Evolutionary conservation across 1,284 basidiomycete genomes (phyloP).

Genomic region (Erythrobasidium hasegawianum): DNA sequence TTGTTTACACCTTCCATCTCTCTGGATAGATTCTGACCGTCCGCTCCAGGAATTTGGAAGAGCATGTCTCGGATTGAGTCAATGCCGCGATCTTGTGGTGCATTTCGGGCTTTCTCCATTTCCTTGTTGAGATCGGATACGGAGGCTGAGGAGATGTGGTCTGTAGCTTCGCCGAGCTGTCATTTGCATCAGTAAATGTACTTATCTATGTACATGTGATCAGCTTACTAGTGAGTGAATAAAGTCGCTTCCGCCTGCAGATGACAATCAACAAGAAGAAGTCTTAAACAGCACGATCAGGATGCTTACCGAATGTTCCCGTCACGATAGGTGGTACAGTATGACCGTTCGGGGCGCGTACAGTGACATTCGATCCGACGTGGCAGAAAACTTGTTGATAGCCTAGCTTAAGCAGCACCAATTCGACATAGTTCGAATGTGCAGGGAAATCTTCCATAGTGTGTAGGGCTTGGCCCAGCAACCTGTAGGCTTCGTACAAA

Average conservation of each 20-base stretch:
- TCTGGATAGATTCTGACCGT: constrained; percentile 55
- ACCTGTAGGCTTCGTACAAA: constrained; percentile 70
- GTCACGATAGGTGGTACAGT: constrained; percentile 57
- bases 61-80: constrained; percentile 43
- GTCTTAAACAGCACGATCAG: constrained; percentile 65
- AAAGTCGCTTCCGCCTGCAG: neutral
- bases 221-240: constrained; percentile 20
- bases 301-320: constrained; percentile 80
- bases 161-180: constrained; percentile 42
- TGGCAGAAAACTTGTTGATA: constrained; percentile 76
- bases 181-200: too few species aligned
- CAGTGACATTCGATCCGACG: constrained; percentile 64
- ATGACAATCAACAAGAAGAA: neutral
- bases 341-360: constrained; percentile 26
- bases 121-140: constrained; percentile 81
- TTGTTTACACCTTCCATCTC: constrained; percentile 73
- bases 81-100: constrained; percentile 27
- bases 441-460: constrained; percentile 76
- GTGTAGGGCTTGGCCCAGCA: constrained; percentile 63
- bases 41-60: constrained; percentile 29
- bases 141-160: constrained; percentile 62
- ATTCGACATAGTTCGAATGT: constrained; percentile 56
- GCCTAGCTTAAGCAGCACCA: constrained; percentile 65
- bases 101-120: constrained; percentile 56
- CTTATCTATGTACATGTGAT: too few species aligned